Evolutionary conservation across 306 rosid species (phyloP).

Genomic region (Urtica urens): DNA sequence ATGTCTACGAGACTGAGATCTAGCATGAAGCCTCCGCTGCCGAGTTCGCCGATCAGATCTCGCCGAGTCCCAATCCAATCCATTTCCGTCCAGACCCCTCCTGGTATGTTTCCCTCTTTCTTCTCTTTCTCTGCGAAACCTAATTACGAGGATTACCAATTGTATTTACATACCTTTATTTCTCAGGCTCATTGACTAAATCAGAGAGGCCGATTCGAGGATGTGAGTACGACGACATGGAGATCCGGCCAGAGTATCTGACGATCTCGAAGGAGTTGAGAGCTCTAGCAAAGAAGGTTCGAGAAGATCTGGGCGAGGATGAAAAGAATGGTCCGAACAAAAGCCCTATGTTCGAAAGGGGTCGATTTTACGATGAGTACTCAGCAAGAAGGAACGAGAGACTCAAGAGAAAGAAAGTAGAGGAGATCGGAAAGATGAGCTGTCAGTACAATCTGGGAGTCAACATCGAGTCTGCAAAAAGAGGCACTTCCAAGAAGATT

Average conservation of each 20-base stretch:
- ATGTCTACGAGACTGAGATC: slow-evolving; percentile 47
- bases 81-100: slow-evolving; percentile 50
- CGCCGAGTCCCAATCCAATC: slow-evolving; percentile 25
- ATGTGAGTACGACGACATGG: slow-evolving; percentile 26
- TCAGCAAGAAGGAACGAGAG: slow-evolving; percentile 88
- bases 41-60: slow-evolving; percentile 51
- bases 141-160: no score
- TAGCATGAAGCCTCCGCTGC: slow-evolving; percentile 56
- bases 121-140: no score
- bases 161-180: no score
- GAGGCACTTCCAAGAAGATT: slow-evolving; percentile 39
- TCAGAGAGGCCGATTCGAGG: slow-evolving; percentile 28
- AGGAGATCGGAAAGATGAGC: slow-evolving; percentile 13
- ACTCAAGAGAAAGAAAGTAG: slow-evolving; percentile 50
- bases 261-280: slow-evolving; percentile 57
- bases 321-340: slow-evolving; percentile 3
- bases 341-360: slow-evolving; percentile 46
- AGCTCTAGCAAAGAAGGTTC: slow-evolving; percentile 48
- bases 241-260: slow-evolving; percentile 59
- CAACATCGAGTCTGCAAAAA: slow-evolving; percentile 55
- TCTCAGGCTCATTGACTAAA: slow-evolving; percentile 53
- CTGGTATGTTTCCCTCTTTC: slow-evolving; percentile 24
- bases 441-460: slow-evolving; percentile 46
- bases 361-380: slow-evolving; percentile 67
- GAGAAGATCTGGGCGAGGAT: slow-evolving; percentile 29